Evolutionary conservation across 441 rosid species (phyloP), one percentile per base, ranked within the genome.

Genomic region (Populus hybrid): DNA sequence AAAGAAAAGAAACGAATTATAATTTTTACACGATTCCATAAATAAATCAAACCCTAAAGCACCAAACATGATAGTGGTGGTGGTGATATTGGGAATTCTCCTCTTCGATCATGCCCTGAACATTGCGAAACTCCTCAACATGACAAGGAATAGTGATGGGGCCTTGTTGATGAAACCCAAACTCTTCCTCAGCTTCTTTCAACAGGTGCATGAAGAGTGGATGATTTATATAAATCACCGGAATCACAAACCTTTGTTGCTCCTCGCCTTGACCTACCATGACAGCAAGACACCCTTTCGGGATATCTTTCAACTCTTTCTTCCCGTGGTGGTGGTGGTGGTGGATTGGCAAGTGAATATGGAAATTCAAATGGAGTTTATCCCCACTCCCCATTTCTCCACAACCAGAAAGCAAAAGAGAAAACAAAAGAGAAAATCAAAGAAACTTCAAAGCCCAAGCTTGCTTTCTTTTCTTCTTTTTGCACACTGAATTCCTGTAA

Each of bases 141-240:
- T 87, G 93, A 78, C 98, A 93, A 61, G 99, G 99, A 12, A 95
- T 88, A 3, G 90, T 86, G 82, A 95, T 87, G 26, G 88, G 90
- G 2, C 98, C 99, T 21, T 83, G 83, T 64, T 90, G 94, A 20
- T 88, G 83, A 79, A 93, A 95, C 2, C 98, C 97, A n/a, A 81
- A 95, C 83, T 93, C 97, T 30, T 93, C 96, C 79, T 95, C 98
- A 2, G 98, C 95, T 23, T 83, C 95, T 63, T 88, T 88, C 6
- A 95, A 73, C 2, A 93, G 82, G 28, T 87, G 80, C 75, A 81
- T 73, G 81, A 95, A 93, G 12, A 86, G 87, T 24, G 97, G 99
- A 75, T 93, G 98, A 73, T 92, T 93, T 30, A 95, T 76, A 75
- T 91, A 91, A 12, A 87, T 87, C 72, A 92, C 90, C 0, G 98